Evolutionary conservation across 2,329 filamentous ascomycete genomes (phyloP).

Genomic region (Hysterium pulicare): DNA sequence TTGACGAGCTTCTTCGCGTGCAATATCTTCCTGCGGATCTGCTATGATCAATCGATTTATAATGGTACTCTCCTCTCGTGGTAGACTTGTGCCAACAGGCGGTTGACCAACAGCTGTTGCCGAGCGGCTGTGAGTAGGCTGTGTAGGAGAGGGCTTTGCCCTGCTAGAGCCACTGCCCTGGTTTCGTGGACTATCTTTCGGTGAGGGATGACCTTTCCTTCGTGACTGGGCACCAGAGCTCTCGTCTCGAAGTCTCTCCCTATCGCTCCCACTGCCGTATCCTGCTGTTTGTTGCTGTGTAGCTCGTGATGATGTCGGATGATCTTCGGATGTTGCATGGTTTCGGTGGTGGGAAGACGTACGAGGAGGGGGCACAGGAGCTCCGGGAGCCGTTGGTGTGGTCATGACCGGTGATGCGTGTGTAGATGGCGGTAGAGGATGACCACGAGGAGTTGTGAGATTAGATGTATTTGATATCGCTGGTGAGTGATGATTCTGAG

Average conservation of each 20-base stretch:
- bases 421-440: slow-evolving; percentile 40
- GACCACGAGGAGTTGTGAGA: slow-evolving; percentile 42
- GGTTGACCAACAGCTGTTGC: slow-evolving; percentile 52
- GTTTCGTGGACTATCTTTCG: slow-evolving; percentile 45
- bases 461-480: slow-evolving; percentile 31
- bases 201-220: slow-evolving; percentile 45
- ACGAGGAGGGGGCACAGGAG: slow-evolving; percentile 69
- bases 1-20: slow-evolving; percentile 67
- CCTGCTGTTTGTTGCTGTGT: slow-evolving; percentile 12
- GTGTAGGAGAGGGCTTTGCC: slow-evolving; percentile 31
- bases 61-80: slow-evolving; percentile 74
- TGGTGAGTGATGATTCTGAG: slow-evolving; percentile 33
- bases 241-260: slow-evolving; percentile 16
- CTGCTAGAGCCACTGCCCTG: slow-evolving; percentile 23
- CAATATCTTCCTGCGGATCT: slow-evolving; percentile 70
- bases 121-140: slow-evolving; percentile 44
- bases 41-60: slow-evolving; percentile 74
- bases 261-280: slow-evolving; percentile 7
- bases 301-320: slow-evolving; percentile 22
- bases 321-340: slow-evolving; percentile 38
- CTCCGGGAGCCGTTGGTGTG: slow-evolving; percentile 52
- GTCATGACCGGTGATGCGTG: slow-evolving; percentile 42
- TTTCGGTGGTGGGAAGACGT: slow-evolving; percentile 71
- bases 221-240: slow-evolving; percentile 37
- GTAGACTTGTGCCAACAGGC: slow-evolving; percentile 52